phyloP scores from a whole-genome alignment of 2,329 filamentous ascomycete genomes.

The Cladosporium sp. region DNA sequence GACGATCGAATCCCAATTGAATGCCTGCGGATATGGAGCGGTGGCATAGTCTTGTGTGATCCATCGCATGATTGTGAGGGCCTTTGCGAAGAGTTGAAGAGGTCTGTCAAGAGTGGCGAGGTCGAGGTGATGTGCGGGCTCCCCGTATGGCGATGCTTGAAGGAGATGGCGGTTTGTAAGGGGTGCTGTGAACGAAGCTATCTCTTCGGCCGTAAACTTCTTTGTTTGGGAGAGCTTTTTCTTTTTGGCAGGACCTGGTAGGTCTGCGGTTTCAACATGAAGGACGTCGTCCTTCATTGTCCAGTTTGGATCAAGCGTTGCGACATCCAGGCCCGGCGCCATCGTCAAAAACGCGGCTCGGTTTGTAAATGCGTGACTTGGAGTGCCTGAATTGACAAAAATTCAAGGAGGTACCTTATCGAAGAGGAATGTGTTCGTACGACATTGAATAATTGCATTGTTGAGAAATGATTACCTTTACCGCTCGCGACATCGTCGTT shows the following conservation, averaged over 20 bases:
- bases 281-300: background rate
- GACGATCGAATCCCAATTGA: slow-evolving; percentile 69
- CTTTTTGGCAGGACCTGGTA: background rate
- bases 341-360: background rate
- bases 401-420: background rate
- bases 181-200: background rate
- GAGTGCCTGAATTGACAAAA: background rate
- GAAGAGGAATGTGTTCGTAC: background rate
- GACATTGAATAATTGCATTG: background rate
- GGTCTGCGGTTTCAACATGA: background rate
- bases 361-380: background rate
- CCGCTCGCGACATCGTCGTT: background rate
- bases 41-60: slow-evolving; percentile 68
- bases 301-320: background rate
- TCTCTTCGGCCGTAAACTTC: slow-evolving; percentile 2
- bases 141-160: slow-evolving; percentile 70
- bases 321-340: background rate
- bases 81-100: slow-evolving; percentile 63
- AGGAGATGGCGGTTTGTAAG: slow-evolving; percentile 36
- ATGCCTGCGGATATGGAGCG: slow-evolving; percentile 62
- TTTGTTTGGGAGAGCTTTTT: slow-evolving; percentile 1
- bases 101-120: slow-evolving; percentile 59
- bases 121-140: slow-evolving; percentile 64
- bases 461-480: background rate
- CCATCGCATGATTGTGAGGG: slow-evolving; percentile 59